Evolutionary conservation across 176 grass and related monocot genomes (phyloP), one percentile per base, ranked within the genome.

Genomic region (Themeda triandra): DNA sequence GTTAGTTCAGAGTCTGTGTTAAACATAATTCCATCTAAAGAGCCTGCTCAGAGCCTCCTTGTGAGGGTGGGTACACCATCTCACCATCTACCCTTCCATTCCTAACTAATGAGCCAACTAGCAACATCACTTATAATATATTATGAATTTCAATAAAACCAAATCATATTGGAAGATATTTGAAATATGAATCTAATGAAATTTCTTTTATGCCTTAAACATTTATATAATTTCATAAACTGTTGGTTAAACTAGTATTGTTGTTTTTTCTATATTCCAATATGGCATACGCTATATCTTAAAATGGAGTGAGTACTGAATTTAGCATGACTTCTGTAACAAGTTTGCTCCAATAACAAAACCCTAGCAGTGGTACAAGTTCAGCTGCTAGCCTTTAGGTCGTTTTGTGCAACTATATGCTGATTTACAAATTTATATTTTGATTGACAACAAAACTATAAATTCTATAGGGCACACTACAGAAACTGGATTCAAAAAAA

Each of bases 291-390:
- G 9, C 23, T 24, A 59, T 24, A 59, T 59, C 54, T 59, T 24
- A n/a, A 59, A 24, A 59, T 8, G 23, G 19, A 10, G 21, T 21
- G 8, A 29, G 13, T 63, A 67, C 33, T 12, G 14, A 88, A 76
- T 40, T 54, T 79, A 67, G 78, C 28, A 51, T 73, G 29, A 3
- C 58, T 75, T 82, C 17, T 69, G 62, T 80, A 70, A 40, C 13
- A 78, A 56, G 53, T 6, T 56, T 56, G 39, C 46, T 87, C 68
- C 46, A 62, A 31, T 42, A 83, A 29, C 66, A 41, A 68, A 66
- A 80, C 17, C 40, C 2, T 71, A 73, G 23, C 13, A 6, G 13
- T 1, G 60, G 58, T 75, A 80, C 51, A 69, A 46, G 6, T 83
- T 42, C 49, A 69, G 2, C 19, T 25, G n/a, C 24, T 53, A 25